Base-by-base conservation (phyloP, 2,329 filamentous ascomycete genomes). In the Emergomyces orientalis region DNA sequence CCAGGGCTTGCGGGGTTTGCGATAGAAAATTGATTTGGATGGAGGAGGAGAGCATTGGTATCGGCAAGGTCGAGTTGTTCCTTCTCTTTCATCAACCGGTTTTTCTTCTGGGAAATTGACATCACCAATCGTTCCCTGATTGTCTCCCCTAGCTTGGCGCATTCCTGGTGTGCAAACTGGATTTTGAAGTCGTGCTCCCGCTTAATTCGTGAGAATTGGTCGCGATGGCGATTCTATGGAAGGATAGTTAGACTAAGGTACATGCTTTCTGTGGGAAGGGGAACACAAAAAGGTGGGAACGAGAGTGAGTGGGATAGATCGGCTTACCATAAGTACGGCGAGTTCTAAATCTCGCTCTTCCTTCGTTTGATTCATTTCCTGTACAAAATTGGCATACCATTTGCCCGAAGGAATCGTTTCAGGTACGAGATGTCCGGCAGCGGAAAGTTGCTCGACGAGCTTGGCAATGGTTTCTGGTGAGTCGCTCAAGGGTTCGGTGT, bases 261-360 rank as follows among this genome's bases (percentile, higher is more conserved):
- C 17, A 32, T 30, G 19, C 27, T 43, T 43, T 17, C 6, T 34
- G 14, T 11, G 51, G 27, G 11, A 17, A 19, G 19, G 2, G 25
- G 34, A 14, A 19, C 30, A 41, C 17, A 34, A 17, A 34, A 17
- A n/a, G 19, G 17, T 22, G 51, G 30, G 30, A 32, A 25, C 17
- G 32, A 27, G 19, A 27, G 19, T 47, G 41, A 32, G 37, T 30
- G 56, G 56, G 13, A 25, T 13, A 14, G 14, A 62, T 32, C 6
- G 37, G 75, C 85, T 71, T 81, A 96, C 94, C 82, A 89, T 88
- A 67, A 96, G 84, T 71, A 88, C 84, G 7, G 89, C 87, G 71
- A 97, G 78, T 69, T 92, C 86, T 66, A 89, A 87, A 78, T 99
- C 94, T 69, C 90, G 85, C 71, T 90, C 85, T 75, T 97, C 92